These are phyloP conservation scores for Talaromyces albobiverticillius DNA, from an alignment of 2,329 filamentous ascomycete genomes.

Conservation along the genomic window DNA sequence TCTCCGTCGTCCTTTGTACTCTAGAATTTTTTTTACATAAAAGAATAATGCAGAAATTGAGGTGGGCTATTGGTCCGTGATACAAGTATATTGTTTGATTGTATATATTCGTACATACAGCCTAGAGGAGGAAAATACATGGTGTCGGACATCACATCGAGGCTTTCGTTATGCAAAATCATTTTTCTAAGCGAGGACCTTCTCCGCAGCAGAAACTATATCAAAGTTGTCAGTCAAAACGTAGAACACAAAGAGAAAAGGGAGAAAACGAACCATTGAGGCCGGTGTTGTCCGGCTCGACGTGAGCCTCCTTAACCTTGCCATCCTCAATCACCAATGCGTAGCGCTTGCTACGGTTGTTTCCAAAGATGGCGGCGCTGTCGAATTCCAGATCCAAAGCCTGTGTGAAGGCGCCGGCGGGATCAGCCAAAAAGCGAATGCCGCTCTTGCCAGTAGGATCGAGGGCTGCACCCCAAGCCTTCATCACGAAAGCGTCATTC, in stretches of 20 bases:
- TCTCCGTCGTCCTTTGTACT: constrained; percentile 10
- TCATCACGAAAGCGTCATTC: constrained; percentile 95
- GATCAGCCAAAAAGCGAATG: constrained; percentile 85
- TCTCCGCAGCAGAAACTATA: constrained; percentile 49
- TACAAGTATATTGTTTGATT: background rate
- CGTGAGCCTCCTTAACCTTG: constrained; percentile 74
- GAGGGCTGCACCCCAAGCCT: constrained; percentile 77
- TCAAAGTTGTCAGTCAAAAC: constrained; percentile 14
- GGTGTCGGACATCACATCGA: too few relatives aligned
- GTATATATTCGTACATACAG: background rate
- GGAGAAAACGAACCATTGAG: constrained; percentile 59
- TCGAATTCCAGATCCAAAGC: constrained; percentile 82
- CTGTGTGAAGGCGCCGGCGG: constrained; percentile 74
- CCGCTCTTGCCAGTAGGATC: constrained; percentile 73
- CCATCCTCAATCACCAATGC: constrained; percentile 79
- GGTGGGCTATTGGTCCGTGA: background rate
- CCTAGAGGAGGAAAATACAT: background rate
- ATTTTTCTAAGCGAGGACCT: constrained; percentile 41
- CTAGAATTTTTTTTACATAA: background rate
- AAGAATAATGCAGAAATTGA: background rate
- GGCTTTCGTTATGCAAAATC: too few relatives aligned
- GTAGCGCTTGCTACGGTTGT: constrained; percentile 81
- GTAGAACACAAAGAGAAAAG: too few relatives aligned
- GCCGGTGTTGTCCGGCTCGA: constrained; percentile 87
- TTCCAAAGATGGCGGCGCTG: constrained; percentile 73